Conservation (phyloP, 495 filamentous ascomycete genomes). For the Articulospora tetracladia region DNA sequence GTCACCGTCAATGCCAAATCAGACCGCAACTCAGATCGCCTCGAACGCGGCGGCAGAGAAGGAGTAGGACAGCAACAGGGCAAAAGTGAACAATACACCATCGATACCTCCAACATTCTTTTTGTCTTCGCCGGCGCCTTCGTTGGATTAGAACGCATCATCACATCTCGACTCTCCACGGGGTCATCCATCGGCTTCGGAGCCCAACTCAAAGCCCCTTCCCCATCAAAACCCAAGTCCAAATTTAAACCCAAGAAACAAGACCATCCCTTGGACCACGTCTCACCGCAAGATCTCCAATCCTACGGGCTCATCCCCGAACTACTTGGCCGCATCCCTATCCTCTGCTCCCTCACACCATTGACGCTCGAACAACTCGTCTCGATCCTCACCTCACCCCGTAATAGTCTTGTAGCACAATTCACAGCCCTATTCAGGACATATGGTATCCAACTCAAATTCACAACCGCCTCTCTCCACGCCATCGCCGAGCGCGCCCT, state of each 20-base stretch:
- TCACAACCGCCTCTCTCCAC: conserved; percentile 74
- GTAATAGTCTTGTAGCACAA: conserved; percentile 80
- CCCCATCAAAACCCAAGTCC: conserved; percentile 50
- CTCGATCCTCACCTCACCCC: conserved; percentile 86
- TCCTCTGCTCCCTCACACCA: conserved; percentile 77
- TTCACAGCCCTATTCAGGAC: conserved; percentile 83
- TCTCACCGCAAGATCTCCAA: conserved; percentile 80
- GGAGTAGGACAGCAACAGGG: conserved; percentile 22
- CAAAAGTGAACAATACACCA: conserved; percentile 83
- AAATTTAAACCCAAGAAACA: conserved; percentile 38
- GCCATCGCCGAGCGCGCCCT: conserved; percentile 73
- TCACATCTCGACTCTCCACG: conserved; percentile 79
- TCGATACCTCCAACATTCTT: conserved; percentile 92
- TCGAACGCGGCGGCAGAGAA: conserved; percentile 14
- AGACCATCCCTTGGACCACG: conserved; percentile 58
- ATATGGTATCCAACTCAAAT: conserved; percentile 75
- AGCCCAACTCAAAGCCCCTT: conserved; percentile 34
- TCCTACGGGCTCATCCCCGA: conserved; percentile 94
- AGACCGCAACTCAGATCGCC: conserved; percentile 18
- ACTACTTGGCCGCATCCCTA: conserved; percentile 83
- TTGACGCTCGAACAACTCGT: conserved; percentile 75
- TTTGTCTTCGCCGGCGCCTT: conserved; percentile 97
- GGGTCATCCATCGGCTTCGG: conserved; percentile 86
- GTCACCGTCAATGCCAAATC: conserved; percentile 79
- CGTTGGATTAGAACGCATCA: conserved; percentile 83